Conservation (phyloP, 495 filamentous ascomycete genomes). For the Emericellopsis terricola region DNA sequence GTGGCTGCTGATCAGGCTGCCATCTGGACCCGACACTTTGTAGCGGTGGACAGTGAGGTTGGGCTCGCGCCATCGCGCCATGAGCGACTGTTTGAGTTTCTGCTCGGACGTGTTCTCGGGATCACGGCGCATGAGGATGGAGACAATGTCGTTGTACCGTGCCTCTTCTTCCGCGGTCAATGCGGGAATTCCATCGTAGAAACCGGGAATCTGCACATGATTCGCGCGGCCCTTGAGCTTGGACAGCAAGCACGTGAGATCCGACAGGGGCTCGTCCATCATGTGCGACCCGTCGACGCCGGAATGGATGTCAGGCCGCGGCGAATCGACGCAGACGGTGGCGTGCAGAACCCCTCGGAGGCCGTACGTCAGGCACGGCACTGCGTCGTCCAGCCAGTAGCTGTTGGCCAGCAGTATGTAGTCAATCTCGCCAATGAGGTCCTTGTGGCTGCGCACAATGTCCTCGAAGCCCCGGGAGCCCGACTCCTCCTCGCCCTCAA, state of each 20-base stretch:
- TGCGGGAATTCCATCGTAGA: slow-evolving; percentile 67
- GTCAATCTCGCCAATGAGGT: slow-evolving; percentile 75
- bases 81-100: slow-evolving; percentile 55
- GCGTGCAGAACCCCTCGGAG: slow-evolving; percentile 89
- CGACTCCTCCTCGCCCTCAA: slow-evolving; percentile 94
- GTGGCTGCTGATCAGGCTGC: slow-evolving; percentile 71
- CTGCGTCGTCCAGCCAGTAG: slow-evolving; percentile 94
- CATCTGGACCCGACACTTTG: slow-evolving; percentile 72
- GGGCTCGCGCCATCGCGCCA: slow-evolving; percentile 91
- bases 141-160: slow-evolving; percentile 69
- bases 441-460: slow-evolving; percentile 57
- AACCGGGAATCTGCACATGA: slow-evolving; percentile 46
- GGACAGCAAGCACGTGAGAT: slow-evolving; percentile 64
- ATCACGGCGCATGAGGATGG: slow-evolving; percentile 49
- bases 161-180: slow-evolving; percentile 58
- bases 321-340: slow-evolving; percentile 68
- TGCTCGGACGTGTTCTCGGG: slow-evolving; percentile 48
- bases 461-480: slow-evolving; percentile 79
- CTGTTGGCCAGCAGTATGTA: slow-evolving; percentile 92
- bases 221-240: slow-evolving; percentile 57
- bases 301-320: slow-evolving; percentile 79
- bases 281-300: slow-evolving; percentile 85
- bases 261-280: slow-evolving; percentile 78
- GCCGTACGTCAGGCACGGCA: slow-evolving; percentile 89
- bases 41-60: slow-evolving; percentile 86